Evolutionary conservation across 352 stramenopile species (phyloP), one percentile per base, ranked within the genome.

Genomic region (Saprolegnia diclina): DNA sequence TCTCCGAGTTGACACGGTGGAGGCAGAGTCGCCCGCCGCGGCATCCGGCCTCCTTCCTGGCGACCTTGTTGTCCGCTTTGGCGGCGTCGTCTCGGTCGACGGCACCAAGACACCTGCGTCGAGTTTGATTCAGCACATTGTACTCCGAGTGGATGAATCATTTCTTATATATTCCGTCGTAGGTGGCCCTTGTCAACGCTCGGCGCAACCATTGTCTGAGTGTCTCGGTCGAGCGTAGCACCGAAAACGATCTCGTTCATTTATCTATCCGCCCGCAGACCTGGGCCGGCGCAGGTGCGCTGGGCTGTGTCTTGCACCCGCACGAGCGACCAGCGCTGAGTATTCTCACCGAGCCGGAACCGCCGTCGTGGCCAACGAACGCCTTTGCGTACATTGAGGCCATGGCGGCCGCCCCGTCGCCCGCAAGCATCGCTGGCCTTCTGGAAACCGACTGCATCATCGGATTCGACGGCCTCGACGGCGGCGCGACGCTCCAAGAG

Each of bases 271-370:
- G 46, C 5, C 65, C 65, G 16, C 65, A 71, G 45, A 71, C 66
- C 24, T 71, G 65, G 65, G n/a, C 14, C 14, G 65, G 65, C 26
- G 54, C 52, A 13, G 65, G 65, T 10, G 22, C 45, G 3, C 4
- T 69, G 26, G 63, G 63, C 24, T 69, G 63, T 62, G 63, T 69
- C 16, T 48, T 69, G 26, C 63, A 69, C n/a, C 63, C 63, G 0
- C 62, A 61, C 21, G 63, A 69, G n/a, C 19, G 29, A 0, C 37
- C 57, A 4, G 21, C 45, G 38, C 48, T 10, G 13, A n/a, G 1
- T 7, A 26, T 38, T 4, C 11, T n/a, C 19, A 13, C 24, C 19
- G 13, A 18, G 24, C 21, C 35, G 1, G 52, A 59, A 9, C 52
- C 9, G 24, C 13, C 19, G 52, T 16, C 13, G 16, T 59, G 52